Evolutionary conservation across 176 grass and related monocot species (phyloP), one percentile per base, ranked within the genome.

Genomic region (Luzula sylvatica): DNA sequence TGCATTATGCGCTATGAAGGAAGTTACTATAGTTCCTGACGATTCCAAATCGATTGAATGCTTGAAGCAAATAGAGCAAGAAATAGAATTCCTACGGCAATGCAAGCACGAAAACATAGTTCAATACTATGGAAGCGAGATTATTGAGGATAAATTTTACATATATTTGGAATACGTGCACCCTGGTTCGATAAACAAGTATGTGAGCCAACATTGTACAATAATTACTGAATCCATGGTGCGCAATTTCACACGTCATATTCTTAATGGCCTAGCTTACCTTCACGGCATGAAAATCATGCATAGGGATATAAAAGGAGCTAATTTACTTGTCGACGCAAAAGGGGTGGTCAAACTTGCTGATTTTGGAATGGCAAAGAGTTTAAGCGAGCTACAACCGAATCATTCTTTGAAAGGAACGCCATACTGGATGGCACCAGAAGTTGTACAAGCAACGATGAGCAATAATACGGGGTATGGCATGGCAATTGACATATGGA

Each of bases 21-120:
- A 98, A 73, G 92, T 98, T 40, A 75, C 86, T 70, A 77, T 98
- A 71, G 88, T 98, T 80, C 71, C 81, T 6, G 92, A 82, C 25
- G 86, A 98, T 57, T 66, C 81, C 61, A 98, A 90, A 80, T 98
- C 92, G 65, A 49, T 32, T 8, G 92, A 98, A 61, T 86, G 81
- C 56, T 59, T 88, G 41, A 98, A 83, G 66, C 92, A 98, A 38
- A 77, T 90, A 58, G 78, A 92, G 24, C 93, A 90, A 85, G 92
- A 98, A 76, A 86, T 98, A 72, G 79, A 86, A 53, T 90, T 98
- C 68, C 84, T 98, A 60, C 89, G 92, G 48, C 85, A 98, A 65
- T 98, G 89, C 72, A 90, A 98, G 85, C 92, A 98, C 48, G 79
- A 78, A 63, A 98, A 98, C 65, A 90, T 98, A 44, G 92, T 98